Percentiles rank a stretch among this genome's conserved stretches.
Conservation (phyloP, 2,329 filamentous ascomycete genomes). For the Trichoderma aggressivum region DNA sequence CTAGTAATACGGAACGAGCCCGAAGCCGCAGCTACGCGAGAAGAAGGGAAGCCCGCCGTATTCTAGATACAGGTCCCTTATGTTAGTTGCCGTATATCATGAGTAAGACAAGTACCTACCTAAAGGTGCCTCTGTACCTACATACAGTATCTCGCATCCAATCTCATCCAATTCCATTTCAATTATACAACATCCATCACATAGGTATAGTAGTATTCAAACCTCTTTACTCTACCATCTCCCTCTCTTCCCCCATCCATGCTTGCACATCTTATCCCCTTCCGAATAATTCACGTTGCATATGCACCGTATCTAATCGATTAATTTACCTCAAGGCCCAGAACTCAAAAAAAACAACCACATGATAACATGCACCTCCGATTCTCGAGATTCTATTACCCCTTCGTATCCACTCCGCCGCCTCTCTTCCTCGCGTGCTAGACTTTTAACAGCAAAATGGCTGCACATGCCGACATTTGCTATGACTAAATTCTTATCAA, state of each 20-base stretch:
- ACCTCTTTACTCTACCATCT: not conserved
- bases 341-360: not conserved
- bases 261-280: not conserved
- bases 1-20: not conserved
- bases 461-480: constrained; percentile 8
- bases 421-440: constrained; percentile 22
- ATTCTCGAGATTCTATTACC: constrained; percentile 19
- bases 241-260: not conserved
- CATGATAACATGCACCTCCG: not conserved
- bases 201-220: not conserved
- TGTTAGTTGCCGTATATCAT: not conserved
- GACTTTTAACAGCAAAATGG: constrained; percentile 5
- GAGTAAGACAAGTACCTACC: not conserved
- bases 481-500: constrained; percentile 16
- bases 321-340: not conserved
- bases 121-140: not conserved
- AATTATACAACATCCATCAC: too few relatives aligned
- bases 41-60: not conserved
- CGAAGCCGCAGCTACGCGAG: not conserved
- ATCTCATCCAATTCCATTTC: not conserved
- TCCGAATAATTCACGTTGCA: not conserved
- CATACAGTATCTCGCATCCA: not conserved
- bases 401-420: constrained; percentile 30
- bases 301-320: not conserved
- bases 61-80: too few relatives aligned